These are phyloP conservation scores for Phialophora chinensis DNA, from an alignment of 2,329 filamentous ascomycete genomes.

Conservation along the genomic window DNA sequence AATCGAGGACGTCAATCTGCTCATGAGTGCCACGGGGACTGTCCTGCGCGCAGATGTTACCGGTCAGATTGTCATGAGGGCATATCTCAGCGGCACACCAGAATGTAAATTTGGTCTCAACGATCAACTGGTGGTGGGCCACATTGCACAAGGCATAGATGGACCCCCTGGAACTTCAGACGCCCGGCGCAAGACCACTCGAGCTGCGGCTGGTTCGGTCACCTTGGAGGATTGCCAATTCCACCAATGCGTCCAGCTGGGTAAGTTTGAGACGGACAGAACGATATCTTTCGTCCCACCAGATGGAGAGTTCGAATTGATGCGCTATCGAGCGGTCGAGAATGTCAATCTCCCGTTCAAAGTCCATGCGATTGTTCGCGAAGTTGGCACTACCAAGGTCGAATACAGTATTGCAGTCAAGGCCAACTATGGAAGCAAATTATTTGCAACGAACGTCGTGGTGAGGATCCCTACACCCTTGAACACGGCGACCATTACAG, in stretches of 20 bases:
- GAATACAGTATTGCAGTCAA: constrained; percentile 98
- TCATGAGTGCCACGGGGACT: constrained; percentile 97
- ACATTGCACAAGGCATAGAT: constrained; percentile 70
- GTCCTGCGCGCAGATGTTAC: constrained; percentile 95
- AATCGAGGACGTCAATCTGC: constrained; percentile 97
- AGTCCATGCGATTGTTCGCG: constrained; percentile 97
- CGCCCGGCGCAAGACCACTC: constrained; percentile 76
- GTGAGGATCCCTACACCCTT: constrained; percentile 93
- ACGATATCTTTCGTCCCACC: constrained; percentile 98
- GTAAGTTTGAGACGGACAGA: constrained; percentile 93
- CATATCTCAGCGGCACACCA: constrained; percentile 92
- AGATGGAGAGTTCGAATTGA: constrained; percentile 97
- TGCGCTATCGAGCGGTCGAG: constrained; percentile 97
- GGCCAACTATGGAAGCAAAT: constrained; percentile 93
- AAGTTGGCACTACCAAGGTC: constrained; percentile 94
- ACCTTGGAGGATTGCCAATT: constrained; percentile 98
- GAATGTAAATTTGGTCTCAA: constrained; percentile 99
- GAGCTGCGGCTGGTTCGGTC: constrained; percentile 92
- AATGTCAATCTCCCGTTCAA: constrained; percentile 99
- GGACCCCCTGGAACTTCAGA: constrained; percentile 82
- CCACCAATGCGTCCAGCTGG: constrained; percentile 97
- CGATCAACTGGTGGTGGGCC: constrained; percentile 89
- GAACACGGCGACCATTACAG: constrained; percentile 92
- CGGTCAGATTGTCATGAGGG: constrained; percentile 97
- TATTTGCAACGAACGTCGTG: constrained; percentile 96